Base-by-base conservation (phyloP, 2,329 filamentous ascomycete genomes). In the Botrytis medusae region DNA sequence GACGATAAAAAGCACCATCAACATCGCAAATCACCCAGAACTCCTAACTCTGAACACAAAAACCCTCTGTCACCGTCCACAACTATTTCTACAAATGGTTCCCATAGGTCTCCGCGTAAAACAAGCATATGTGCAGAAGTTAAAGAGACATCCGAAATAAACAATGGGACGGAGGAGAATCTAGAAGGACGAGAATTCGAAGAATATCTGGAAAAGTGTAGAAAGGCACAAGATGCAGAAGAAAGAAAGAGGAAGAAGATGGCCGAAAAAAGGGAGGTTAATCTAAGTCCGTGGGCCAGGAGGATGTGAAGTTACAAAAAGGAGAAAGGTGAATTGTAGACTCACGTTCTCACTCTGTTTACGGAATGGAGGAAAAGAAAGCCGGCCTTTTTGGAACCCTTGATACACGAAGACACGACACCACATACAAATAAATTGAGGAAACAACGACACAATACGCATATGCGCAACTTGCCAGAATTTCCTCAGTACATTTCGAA, bases 221-320 rank as follows among this genome's bases (percentile, higher is more conserved):
- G 44, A 22, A 70, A 70, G 34, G 57, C 29, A 59, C 65, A 73
- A 14, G 71, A 73, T 34, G 65, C 40, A 44, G 54, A 73, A 14
- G 71, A 73, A 34, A 69, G 34, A 57, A 73, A 70, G 77, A 75
- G 82, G 71, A 75, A 82, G 51, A 82, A 81, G 73, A 83, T 82
- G 74, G 79, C 78, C 7, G 74, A 82, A 77, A 84, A 82, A 69
- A 83, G 83, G 54, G 81, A 83, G 71, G 84, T 83, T 71, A 85
- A 83, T 77, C 82, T 83, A 59, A 82, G 71, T 34, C 69, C 71
- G 22, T 72, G 71, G 73, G 73, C 63, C 37, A 29, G 57, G 44
- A 74, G 71, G 63, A 73, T 72, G 73, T 72, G 44, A 73, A 29
- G 22, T 25, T 9, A 10, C 20, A 57, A 10, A 54, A 37, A 37